Evolutionary conservation across 1,284 basidiomycete genomes (phyloP).

Genomic region (Stereum hirsutum): DNA sequence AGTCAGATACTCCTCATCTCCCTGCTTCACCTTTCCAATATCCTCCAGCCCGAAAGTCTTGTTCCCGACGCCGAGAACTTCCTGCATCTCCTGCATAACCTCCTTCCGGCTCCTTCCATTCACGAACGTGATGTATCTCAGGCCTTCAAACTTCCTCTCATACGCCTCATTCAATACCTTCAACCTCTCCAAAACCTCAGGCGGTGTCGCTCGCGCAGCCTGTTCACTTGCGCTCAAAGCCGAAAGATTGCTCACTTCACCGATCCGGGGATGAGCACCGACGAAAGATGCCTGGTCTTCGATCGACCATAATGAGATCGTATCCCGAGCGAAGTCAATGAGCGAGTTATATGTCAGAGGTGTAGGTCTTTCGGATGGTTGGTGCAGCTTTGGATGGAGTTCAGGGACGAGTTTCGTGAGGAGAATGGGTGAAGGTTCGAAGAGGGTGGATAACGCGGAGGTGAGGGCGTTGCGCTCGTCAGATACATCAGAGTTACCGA

Average conservation of each 20-base stretch:
- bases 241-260: constrained; percentile 68
- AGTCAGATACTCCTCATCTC: constrained; percentile 37
- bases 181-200: constrained; percentile 56
- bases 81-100: constrained; percentile 77
- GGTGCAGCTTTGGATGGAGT: constrained; percentile 13
- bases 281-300: constrained; percentile 62
- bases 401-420: constrained; percentile 42
- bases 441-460: constrained; percentile 43
- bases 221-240: constrained; percentile 74
- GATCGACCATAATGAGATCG: constrained; percentile 49
- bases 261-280: constrained; percentile 81
- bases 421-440: constrained; percentile 65
- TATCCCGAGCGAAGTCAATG: constrained; percentile 45
- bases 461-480: constrained; percentile 24
- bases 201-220: constrained; percentile 45
- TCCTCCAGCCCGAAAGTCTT: constrained; percentile 23
- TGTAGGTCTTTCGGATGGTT: constrained; percentile 3
- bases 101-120: constrained; percentile 68
- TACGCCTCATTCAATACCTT: constrained; percentile 71
- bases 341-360: constrained; percentile 45
- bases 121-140: constrained; percentile 88
- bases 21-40: constrained; percentile 25
- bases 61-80: constrained; percentile 35
- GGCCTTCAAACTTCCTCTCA: constrained; percentile 60
- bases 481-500: constrained; percentile 5